These are phyloP conservation scores for Hanseniaspora lachancei DNA, from an alignment of 805 yeast genomes.

Conservation along the genomic window DNA sequence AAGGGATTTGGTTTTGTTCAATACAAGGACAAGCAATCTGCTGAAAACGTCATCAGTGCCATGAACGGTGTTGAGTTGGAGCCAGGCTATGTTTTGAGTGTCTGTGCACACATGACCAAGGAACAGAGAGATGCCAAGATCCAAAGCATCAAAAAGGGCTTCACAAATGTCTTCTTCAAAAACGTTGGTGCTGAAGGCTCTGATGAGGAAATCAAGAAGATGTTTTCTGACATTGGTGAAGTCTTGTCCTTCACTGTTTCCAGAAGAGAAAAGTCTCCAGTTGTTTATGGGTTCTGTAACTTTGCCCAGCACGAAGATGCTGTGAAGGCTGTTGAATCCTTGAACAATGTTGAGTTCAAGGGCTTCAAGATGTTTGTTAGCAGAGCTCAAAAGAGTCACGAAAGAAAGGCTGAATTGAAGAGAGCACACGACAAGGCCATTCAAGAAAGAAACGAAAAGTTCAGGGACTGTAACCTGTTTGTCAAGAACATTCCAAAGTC, in stretches of 20 bases:
- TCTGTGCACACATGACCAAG: slow-evolving; percentile 84
- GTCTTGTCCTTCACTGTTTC: slow-evolving; percentile 75
- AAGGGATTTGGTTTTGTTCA: slow-evolving; percentile 97
- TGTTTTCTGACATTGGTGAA: slow-evolving; percentile 62
- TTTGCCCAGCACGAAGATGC: slow-evolving; percentile 80
- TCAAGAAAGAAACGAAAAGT: slow-evolving; percentile 80
- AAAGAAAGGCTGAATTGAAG: slow-evolving; percentile 91
- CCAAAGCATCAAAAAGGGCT: slow-evolving; percentile 80
- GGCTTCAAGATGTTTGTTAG: slow-evolving; percentile 88
- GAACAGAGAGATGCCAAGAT: slow-evolving; percentile 89
- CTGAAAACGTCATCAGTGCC: slow-evolving; percentile 86
- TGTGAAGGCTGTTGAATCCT: slow-evolving; percentile 76
- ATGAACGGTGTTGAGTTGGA: slow-evolving; percentile 91
- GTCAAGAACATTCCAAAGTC: slow-evolving; percentile 92
- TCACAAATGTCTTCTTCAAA: slow-evolving; percentile 92
- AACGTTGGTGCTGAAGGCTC: slow-evolving; percentile 63
- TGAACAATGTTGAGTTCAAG: slow-evolving; percentile 73
- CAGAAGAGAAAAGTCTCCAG: slow-evolving; percentile 71
- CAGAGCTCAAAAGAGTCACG: slow-evolving; percentile 98
- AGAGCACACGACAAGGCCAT: slow-evolving; percentile 86
- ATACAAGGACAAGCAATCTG: slow-evolving; percentile 85
- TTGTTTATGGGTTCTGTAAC: slow-evolving; percentile 83
- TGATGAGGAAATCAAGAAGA: slow-evolving; percentile 55
- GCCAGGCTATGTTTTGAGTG: slow-evolving; percentile 89
- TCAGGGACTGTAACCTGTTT: slow-evolving; percentile 95